These are phyloP conservation scores for Sutorius australiensis DNA, from an alignment of 768 basidiomycete species.

Conservation along the genomic window DNA sequence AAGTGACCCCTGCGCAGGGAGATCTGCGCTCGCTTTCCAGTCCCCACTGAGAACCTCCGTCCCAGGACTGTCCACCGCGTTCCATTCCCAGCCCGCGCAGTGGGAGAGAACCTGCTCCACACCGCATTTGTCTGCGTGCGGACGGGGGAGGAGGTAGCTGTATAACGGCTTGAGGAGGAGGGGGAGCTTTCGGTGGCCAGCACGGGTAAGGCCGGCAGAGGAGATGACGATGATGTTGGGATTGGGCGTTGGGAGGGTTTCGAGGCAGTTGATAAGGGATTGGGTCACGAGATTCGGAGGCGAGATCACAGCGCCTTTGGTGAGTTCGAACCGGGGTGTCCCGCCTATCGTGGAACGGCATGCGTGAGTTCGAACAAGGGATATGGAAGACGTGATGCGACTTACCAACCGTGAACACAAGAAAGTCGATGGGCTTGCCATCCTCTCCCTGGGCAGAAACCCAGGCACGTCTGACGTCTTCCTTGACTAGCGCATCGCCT, in stretches of 20 bases:
- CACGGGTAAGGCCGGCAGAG: constrained; percentile 47
- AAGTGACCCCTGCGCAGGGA: constrained; percentile 42
- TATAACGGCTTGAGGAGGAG: constrained; percentile 48
- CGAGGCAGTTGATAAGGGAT: constrained; percentile 51
- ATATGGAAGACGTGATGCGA: background rate
- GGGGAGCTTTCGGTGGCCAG: constrained; percentile 46
- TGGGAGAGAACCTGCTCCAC: constrained; percentile 50
- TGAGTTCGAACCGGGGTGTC: constrained; percentile 39
- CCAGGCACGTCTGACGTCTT: constrained; percentile 54
- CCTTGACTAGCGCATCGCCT: constrained; percentile 56
- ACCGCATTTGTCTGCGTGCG: constrained; percentile 62
- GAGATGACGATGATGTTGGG: constrained; percentile 55
- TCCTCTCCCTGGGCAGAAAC: constrained; percentile 30
- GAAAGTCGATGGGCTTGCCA: constrained; percentile 42
- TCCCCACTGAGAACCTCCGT: constrained; percentile 40
- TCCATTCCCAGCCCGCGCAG: constrained; percentile 50
- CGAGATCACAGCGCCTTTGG: constrained; percentile 46
- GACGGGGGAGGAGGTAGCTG: constrained; percentile 37
- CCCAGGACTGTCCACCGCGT: constrained; percentile 39
- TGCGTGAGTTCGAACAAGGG: background rate
- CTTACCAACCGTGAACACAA: constrained; percentile 63
- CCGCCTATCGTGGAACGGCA: constrained; percentile 8
- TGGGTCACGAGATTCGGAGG: constrained; percentile 59
- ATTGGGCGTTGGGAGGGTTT: constrained; percentile 45
- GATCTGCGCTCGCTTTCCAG: constrained; percentile 39